phyloP scores from a whole-genome alignment of 371 early-diverging fungal species.

The Actinomucor elegans region DNA sequence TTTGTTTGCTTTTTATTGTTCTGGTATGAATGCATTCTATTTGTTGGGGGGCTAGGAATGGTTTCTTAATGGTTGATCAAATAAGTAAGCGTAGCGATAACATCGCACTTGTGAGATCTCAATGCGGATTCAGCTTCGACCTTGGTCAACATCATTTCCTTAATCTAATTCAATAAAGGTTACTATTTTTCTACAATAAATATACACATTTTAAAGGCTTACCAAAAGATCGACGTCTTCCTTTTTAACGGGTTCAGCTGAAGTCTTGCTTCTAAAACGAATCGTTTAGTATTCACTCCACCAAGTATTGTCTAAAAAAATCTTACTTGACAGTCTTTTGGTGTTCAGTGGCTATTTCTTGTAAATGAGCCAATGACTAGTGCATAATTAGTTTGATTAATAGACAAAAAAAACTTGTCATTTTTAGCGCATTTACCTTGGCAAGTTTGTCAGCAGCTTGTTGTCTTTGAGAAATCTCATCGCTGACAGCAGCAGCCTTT shows the following conservation, averaged over 20 bases:
- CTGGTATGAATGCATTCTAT: background rate
- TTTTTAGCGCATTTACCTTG: slow-evolving; percentile 12
- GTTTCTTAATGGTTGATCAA: slow-evolving; percentile 27
- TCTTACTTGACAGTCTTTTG: slow-evolving; percentile 18
- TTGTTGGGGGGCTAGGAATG: background rate
- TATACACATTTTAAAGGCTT: too few species aligned
- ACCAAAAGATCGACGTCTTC: slow-evolving; percentile 26
- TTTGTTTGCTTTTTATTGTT: background rate
- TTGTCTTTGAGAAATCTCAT: slow-evolving; percentile 12
- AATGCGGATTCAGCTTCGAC: slow-evolving; percentile 41
- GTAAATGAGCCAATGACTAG: slow-evolving; percentile 13
- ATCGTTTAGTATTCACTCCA: too few species aligned
- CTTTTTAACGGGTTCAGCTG: slow-evolving; percentile 10
- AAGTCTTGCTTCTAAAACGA: slow-evolving; percentile 5
- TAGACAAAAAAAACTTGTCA: background rate
- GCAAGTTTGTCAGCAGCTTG: slow-evolving; percentile 22
- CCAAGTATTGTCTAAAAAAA: background rate
- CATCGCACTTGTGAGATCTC: slow-evolving; percentile 40
- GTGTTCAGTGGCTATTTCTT: slow-evolving; percentile 17
- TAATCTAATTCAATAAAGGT: slow-evolving; percentile 6
- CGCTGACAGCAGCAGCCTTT: slow-evolving; percentile 7
- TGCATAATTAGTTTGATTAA: background rate
- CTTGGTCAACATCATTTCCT: slow-evolving; percentile 45
- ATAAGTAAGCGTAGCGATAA: slow-evolving; percentile 39
- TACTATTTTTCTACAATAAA: background rate